These are phyloP conservation scores for Liriodendron chinense DNA, from an alignment of 164 flowering plant genomes.

Conservation along the genomic window DNA sequence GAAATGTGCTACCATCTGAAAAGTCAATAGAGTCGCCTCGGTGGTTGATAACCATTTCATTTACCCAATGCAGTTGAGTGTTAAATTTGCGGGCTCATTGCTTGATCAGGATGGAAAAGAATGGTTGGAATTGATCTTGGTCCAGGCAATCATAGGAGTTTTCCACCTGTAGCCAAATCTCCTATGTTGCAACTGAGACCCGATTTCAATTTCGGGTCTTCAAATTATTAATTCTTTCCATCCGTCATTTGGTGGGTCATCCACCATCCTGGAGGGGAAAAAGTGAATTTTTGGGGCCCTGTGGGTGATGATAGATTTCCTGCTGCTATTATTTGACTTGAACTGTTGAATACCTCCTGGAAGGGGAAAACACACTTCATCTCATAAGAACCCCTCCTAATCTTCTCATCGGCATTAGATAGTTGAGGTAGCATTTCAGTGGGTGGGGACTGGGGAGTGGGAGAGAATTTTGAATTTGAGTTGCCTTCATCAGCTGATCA, in stretches of 20 bases:
- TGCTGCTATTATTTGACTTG: neutral
- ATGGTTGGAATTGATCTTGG: neutral
- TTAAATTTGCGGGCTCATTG: neutral
- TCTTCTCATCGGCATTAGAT: neutral
- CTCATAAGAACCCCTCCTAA: conserved; percentile 2
- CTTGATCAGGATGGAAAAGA: neutral
- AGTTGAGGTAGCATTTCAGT: neutral
- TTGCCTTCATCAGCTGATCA: neutral
- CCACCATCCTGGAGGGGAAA: neutral
- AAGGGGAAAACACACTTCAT: neutral
- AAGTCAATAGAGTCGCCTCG: neutral
- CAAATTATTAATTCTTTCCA: neutral
- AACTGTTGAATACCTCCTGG: neutral
- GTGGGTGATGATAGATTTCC: neutral
- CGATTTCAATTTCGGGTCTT: neutral
- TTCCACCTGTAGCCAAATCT: neutral
- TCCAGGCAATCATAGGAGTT: neutral
- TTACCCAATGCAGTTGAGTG: neutral
- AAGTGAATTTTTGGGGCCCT: neutral
- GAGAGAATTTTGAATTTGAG: neutral
- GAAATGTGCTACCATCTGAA: neutral
- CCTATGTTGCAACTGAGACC: neutral
- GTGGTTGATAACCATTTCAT: conserved; percentile 1
- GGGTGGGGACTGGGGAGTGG: neutral
- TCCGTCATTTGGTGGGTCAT: neutral